Base-by-base conservation (phyloP, 345 rosid genomes). In the Mallotus nudiflorus region DNA sequence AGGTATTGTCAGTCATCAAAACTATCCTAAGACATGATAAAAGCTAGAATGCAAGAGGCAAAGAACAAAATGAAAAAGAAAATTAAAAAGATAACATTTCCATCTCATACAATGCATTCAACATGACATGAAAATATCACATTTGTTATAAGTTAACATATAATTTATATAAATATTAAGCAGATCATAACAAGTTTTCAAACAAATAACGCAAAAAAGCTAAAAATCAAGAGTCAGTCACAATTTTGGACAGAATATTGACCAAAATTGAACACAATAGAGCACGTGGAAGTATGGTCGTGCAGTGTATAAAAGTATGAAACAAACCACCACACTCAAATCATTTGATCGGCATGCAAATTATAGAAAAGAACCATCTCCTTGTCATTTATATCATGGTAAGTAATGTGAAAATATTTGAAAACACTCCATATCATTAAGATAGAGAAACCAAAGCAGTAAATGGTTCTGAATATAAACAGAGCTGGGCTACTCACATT, bases 401-500 rank as follows among this genome's bases (percentile, higher is more conserved):
- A 45, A 14, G 15, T 45, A 63, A 50, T 25, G 19, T 12, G 13
- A 31, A 7, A 29, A 12, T n/a, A n/a, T 24, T 68, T 44, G 24
- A 48, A 62, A 78, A 39, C 16, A 48, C 8, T n/a, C 16, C 54
- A 27, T 40, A 39, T 9, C 14, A 33, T 19, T n/a, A 54, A 51
- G 22, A 49, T 39, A 11, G 31, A 65, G 31, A 42, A 58, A 19
- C 6, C 24, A 18, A 65, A 40, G 39, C 29, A 20, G 24, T 14
- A 54, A 60, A 0, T 18, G 39, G 48, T 18, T 16, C 8, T 11
- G 49, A 65, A 39, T 20, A 66, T 11, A 60, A 42, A 37, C 57
- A 53, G 13, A 46, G n/a, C 18, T 18, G 20, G 40, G 55, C 25
- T 24, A 85, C 99, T 92, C 81, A 95, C 99, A 88, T 86, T 88